These are phyloP conservation scores for Boletus rubroflammeus DNA, from an alignment of 768 basidiomycete genomes.

Conservation along the genomic window DNA sequence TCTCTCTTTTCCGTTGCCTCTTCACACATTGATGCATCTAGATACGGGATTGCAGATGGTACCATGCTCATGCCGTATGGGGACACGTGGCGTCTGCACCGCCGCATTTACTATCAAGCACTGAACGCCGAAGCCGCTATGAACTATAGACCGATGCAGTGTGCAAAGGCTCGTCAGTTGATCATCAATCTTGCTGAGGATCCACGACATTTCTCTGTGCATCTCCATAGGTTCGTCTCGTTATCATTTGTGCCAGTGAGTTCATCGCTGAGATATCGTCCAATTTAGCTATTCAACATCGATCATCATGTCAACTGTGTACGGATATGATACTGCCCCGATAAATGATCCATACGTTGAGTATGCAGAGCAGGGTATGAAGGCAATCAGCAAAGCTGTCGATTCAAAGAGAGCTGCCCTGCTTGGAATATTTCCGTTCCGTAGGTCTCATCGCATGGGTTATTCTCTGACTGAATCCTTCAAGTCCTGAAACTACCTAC, in stretches of 20 bases:
- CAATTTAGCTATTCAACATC: slow-evolving; percentile 25
- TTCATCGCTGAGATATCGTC: neutral
- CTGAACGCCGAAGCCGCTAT: slow-evolving; percentile 26
- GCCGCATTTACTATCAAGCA: slow-evolving; percentile 33
- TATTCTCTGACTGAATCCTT: neutral
- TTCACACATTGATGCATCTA: neutral
- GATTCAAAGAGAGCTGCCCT: slow-evolving; percentile 23
- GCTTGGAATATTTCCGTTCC: slow-evolving; percentile 24
- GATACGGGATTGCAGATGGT: slow-evolving; percentile 35
- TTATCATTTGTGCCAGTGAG: neutral
- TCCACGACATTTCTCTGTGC: slow-evolving; percentile 24
- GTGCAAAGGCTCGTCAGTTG: slow-evolving; percentile 29
- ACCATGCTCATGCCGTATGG: slow-evolving; percentile 37
- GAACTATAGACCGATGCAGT: slow-evolving; percentile 34
- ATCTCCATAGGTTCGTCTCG: slow-evolving; percentile 26
- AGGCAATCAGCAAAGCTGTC: slow-evolving; percentile 12
- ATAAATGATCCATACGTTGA: slow-evolving; percentile 22
- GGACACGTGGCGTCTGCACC: slow-evolving; percentile 37
- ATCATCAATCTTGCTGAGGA: slow-evolving; percentile 31
- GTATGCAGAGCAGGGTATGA: slow-evolving; percentile 16
- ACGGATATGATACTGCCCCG: slow-evolving; percentile 20
- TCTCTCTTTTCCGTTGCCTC: neutral
- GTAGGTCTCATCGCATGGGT: slow-evolving; percentile 12
- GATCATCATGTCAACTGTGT: slow-evolving; percentile 25
- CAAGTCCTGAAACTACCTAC: slow-evolving; percentile 23